Percentiles rank a stretch among this genome's conserved stretches.
phyloP scores from a whole-genome alignment of 2,329 filamentous ascomycete species.

The Venturia effusa region DNA sequence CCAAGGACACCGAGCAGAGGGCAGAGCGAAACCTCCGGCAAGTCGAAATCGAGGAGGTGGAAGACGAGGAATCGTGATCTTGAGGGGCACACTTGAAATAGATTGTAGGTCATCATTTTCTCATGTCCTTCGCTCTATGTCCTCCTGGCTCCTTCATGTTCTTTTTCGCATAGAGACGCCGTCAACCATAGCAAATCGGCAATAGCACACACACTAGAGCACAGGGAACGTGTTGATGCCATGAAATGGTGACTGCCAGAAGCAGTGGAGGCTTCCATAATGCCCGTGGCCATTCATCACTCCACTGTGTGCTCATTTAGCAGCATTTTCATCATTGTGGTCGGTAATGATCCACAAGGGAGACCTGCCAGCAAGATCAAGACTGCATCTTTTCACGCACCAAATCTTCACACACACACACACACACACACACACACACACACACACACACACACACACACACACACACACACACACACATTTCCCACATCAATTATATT shows the following conservation, averaged over 20 bases:
- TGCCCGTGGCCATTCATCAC: background rate
- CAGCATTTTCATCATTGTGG: background rate
- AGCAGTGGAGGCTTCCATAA: background rate
- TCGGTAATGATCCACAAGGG: background rate
- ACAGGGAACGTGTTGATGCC: too few species aligned
- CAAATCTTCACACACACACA: background rate
- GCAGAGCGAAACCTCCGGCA: conserved; percentile 3
- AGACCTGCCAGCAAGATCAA: background rate
- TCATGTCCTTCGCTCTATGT: background rate
- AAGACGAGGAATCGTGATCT: conserved; percentile 11
- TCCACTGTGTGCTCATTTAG: background rate
- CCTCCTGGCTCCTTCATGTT: background rate
- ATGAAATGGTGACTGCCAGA: background rate
- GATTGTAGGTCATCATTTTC: background rate
- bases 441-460: too few species aligned
- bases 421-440: too few species aligned
- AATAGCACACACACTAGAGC: too few species aligned
- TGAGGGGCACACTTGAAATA: background rate
- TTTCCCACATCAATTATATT: background rate
- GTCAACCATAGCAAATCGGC: too few species aligned
- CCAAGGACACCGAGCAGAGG: background rate
- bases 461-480: too few species aligned
- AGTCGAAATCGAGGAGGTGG: conserved; percentile 13
- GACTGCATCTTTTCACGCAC: background rate
- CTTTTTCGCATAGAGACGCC: too few species aligned